These are phyloP conservation scores for Phaseolus lunatus DNA, from an alignment of 306 rosid genomes.

Conservation along the genomic window DNA sequence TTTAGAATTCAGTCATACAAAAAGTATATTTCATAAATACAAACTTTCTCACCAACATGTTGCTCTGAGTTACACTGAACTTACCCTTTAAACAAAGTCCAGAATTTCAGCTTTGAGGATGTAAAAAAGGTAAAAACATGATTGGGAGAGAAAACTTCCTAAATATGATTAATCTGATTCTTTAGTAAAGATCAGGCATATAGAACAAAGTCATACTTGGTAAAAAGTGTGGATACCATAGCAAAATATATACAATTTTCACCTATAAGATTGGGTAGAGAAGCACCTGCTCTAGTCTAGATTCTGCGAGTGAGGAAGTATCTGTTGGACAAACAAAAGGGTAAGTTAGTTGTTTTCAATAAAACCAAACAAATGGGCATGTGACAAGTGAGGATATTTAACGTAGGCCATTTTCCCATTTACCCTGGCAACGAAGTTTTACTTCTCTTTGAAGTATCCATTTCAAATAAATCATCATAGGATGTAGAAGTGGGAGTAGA, in stretches of 20 bases:
- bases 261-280: background rate
- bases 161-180: too few relatives aligned
- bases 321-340: background rate
- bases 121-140: too few relatives aligned
- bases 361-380: constrained; percentile 3
- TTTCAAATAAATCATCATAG: background rate
- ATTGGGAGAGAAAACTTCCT: too few relatives aligned
- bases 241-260: background rate
- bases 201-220: too few relatives aligned
- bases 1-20: too few relatives aligned
- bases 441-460: background rate
- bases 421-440: constrained; percentile 9
- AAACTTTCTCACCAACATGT: too few relatives aligned
- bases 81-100: too few relatives aligned
- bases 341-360: background rate
- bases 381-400: background rate
- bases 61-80: too few relatives aligned
- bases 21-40: too few relatives aligned
- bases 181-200: too few relatives aligned
- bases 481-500: background rate
- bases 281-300: constrained; percentile 9
- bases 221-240: background rate
- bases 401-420: background rate
- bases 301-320: background rate
- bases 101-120: too few relatives aligned